Base-by-base conservation (phyloP, 164 flowering plant species). In the Macadamia integrifolia region DNA sequence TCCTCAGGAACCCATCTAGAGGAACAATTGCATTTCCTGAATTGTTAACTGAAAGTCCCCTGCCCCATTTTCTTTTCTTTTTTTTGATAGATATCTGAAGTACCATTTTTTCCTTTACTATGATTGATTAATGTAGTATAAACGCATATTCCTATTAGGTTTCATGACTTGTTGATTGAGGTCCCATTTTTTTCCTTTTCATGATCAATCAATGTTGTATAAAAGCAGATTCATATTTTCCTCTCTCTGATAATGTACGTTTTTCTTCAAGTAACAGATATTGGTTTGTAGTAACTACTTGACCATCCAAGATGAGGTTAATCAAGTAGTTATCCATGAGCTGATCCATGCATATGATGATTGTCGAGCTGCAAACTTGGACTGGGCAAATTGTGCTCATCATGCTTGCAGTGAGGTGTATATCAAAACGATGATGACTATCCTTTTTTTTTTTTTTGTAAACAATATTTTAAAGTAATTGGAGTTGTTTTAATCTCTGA, bases 401-500 rank as follows among this genome's bases (percentile, higher is more conserved):
- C 98, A 92, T 87, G 97, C 98, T 63, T 94, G 99, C 72, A 88
- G 90, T 79, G 97, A 90, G 94, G 97, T 91, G 18, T 57, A 60
- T 43, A 65, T 29, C 61, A 12, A 50, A 31, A 23, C 50, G 48
- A 14, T 30, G 44, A 6, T 59, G 42, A 9, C 9, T 32, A 2
- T 13, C 6, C n/a, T 13, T n/a, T 17, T 17, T 14, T 17, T 17
- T 14, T 23, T 53, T 4, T n/a, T 17, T 4, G 17, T 11, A 8
- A 46, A 46, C 50, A 46, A 2, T 31, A 43, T 40, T 44, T 29
- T 50, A 1, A 0, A 60, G 17, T 13, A 60, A 3, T 49, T 53
- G 66, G 7, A 31, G 50, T 60, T 66, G 31, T 62, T 59, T 57
- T 14, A 52, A 14, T 46, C 29, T 23, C 18, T 60, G 1, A 48